Base-by-base conservation (phyloP, 176 grass and related monocot genomes). In the Oryza australiensis region DNA sequence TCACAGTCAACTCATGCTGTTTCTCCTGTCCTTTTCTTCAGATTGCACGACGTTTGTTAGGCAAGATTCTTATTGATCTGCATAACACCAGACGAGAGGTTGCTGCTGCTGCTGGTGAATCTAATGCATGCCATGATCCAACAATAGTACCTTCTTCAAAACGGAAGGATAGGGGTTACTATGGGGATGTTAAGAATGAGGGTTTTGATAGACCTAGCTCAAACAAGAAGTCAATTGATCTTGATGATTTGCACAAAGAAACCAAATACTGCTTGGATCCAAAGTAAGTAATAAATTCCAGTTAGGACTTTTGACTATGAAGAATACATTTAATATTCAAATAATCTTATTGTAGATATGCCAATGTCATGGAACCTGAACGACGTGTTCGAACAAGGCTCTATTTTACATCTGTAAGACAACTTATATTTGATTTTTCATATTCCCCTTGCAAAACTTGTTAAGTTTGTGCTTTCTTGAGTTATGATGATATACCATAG, bases 191-290 rank as follows among this genome's bases (percentile, higher is more conserved):
- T 77, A 76, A 59, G 63, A 89, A 87, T 88, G 84, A 88, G 64
- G 78, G 79, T 59, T 65, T 74, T 69, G 78, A 87, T 84, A 87
- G 82, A 70, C 57, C 90, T 65, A 81, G 32, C 26, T 86, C 87
- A 67, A 84, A 81, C 38, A 82, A 92, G 53, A 92, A 88, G 22
- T 88, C 76, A 15, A 68, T 88, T 66, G 83, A 82, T 79, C 79
- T 84, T 82, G 90, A 87, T 73, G 89, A 93, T 48, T 89, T 88
- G 9, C 86, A 98, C 70, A 86, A 89, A 83, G 95, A 98, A 89
- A 98, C 90, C 60, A 92, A 94, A 93, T 98, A 94, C 83, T 93
- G 95, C 88, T 84, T 98, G 79, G 95, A 98, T 89, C 92, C 95
- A 59, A 98, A 93, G 95, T 98, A 72, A 82, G 86, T 67, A 71